Conservation (phyloP, 2,329 filamentous ascomycete species). For the Pseudogymnoascus destructans region DNA sequence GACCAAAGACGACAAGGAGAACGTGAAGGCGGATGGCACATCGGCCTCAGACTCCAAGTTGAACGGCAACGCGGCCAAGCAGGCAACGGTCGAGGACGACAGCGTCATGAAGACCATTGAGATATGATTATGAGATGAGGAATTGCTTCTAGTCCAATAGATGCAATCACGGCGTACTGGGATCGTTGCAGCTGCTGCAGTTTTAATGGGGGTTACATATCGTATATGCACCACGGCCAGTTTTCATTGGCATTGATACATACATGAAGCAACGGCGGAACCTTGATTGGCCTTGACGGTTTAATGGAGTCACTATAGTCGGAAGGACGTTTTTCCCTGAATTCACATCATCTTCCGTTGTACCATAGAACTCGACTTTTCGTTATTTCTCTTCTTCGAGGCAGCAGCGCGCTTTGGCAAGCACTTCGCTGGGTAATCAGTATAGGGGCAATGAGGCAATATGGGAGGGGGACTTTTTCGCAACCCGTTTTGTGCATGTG, state of each 20-base stretch:
- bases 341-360: slow-evolving; percentile 8
- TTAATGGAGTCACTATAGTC: slow-evolving; percentile 7
- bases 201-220: slow-evolving; percentile 7
- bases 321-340: slow-evolving; percentile 6
- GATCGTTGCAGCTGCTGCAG: slow-evolving; percentile 3
- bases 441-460: slow-evolving; percentile 2
- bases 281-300: slow-evolving; percentile 3
- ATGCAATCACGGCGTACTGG: slow-evolving; percentile 6
- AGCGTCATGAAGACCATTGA: slow-evolving; percentile 27
- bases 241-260: slow-evolving; percentile 4
- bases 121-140: slow-evolving; percentile 19
- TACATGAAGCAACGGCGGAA: slow-evolving; percentile 8
- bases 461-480: background rate
- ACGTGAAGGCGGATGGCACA: slow-evolving; percentile 16
- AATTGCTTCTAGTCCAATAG: slow-evolving; percentile 6
- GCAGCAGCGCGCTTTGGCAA: slow-evolving; percentile 5
- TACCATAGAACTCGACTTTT: slow-evolving; percentile 8
- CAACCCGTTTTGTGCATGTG: slow-evolving; percentile 3
- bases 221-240: slow-evolving; percentile 4
- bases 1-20: slow-evolving; percentile 23
- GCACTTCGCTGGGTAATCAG: slow-evolving; percentile 5
- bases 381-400: slow-evolving; percentile 6
- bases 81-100: slow-evolving; percentile 25
- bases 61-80: slow-evolving; percentile 19
- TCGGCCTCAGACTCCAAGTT: slow-evolving; percentile 14